These are phyloP conservation scores for Cichorium intybus DNA, from an alignment of 140 eudicot species.

Conservation along the genomic window DNA sequence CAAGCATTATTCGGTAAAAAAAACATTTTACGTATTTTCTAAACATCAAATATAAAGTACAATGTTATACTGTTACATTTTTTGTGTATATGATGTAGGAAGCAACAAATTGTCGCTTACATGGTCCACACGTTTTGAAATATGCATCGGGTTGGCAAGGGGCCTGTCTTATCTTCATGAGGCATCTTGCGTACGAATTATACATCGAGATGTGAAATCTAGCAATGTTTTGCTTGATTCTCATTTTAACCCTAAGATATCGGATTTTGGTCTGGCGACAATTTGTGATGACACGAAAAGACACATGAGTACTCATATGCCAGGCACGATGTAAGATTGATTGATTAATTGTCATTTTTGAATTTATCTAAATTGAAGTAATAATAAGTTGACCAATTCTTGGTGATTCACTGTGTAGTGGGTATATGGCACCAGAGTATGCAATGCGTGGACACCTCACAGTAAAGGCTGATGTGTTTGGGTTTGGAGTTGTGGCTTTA, in stretches of 20 bases:
- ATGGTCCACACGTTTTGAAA: constrained; percentile 50
- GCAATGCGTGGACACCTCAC: constrained; percentile 86
- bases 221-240: constrained; percentile 81
- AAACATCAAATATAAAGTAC: background rate
- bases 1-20: constrained; percentile 38
- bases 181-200: constrained; percentile 53
- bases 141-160: constrained; percentile 55
- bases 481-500: constrained; percentile 73
- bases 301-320: constrained; percentile 75
- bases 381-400: background rate
- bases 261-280: too few species aligned
- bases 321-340: constrained; percentile 69
- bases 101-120: constrained; percentile 27
- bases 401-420: constrained; percentile 30
- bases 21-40: background rate
- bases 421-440: constrained; percentile 76
- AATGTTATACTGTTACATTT: background rate
- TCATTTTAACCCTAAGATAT: too few species aligned
- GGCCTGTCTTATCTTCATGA: constrained; percentile 73
- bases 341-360: background rate
- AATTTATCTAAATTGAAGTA: too few species aligned
- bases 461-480: constrained; percentile 73
- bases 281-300: constrained; percentile 71
- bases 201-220: constrained; percentile 74
- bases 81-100: constrained; percentile 32